Base-by-base conservation (phyloP, 441 rosid species). In the Hura crepitans region DNA sequence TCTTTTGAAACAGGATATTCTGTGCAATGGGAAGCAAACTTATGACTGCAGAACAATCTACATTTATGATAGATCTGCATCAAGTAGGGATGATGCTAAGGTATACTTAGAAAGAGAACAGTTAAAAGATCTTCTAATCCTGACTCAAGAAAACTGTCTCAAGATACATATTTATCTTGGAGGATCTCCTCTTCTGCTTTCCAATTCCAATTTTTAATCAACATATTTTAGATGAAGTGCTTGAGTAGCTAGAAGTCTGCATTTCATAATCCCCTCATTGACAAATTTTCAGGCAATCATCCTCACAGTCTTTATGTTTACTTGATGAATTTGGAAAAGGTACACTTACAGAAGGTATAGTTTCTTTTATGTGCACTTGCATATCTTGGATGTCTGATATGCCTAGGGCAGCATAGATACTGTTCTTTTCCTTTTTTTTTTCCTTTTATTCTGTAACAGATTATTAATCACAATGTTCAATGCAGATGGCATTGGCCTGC, bases 321-420 rank as follows among this genome's bases (percentile, higher is more conserved):
- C 60, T 95, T 78, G 99, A 95, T 75, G 99, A 95, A 82, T 95
- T 95, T 84, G 99, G 99, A 74, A 95, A 95, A 90, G 99, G 99
- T 64, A 92, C 99, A 75, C 93, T 95, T 20, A 85, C 91, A 64
- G 96, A 95, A 90, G 99, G 99, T 95, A n/a, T 75, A 70, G 82
- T 70, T 30, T 62, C 51, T 73, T 61, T 22, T 25, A 0, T 20
- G 8, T 54, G 42, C 62, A 30, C 65, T 68, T 25, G 10, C 50
- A 10, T 33, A 7, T 49, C 49, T 50, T 55, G 27, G 69, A 46
- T 66, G 49, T 47, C n/a, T 35, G 45, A 22, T 37, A 35, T 60
- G 33, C 59, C 27, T 33, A 54, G 6, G 37, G 54, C 23, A 17
- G 43, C 23, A 43, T 57, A 20, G 30, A 25, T n/a, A 31, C 15